Base-by-base conservation (phyloP, 805 yeast genomes). In the Ogataea glucozyma region DNA sequence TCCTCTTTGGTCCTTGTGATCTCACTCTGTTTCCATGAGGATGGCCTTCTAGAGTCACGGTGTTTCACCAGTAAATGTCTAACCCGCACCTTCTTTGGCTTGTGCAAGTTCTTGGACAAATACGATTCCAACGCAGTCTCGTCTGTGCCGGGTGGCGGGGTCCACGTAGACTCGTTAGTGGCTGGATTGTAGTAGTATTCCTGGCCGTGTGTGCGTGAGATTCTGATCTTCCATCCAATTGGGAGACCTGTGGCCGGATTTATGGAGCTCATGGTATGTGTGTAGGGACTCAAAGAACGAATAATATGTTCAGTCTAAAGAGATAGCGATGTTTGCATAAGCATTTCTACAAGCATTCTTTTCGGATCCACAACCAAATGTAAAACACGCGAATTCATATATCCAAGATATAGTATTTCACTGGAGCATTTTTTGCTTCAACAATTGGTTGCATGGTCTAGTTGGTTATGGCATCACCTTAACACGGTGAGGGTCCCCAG, bases 401-500 rank as follows among this genome's bases (percentile, higher is more conserved):
- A n/a, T n/a, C n/a, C n/a, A n/a, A n/a, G 13, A 12, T 12, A 7
- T 12, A 6, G 8, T 26, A 12, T 6, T 11, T 11, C 13, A 26
- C 13, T 26, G 6, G 9, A 7, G 19, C 26, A 30, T 6, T 9
- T 23, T 6, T 23, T n/a, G n/a, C n/a, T 29, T n/a, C 40, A 46
- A 32, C 45, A 59, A 57, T 43, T 67, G 93, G 93, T 82, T 83
- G 81, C 83, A 89, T 89, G 97, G 97, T 89, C 96, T 89, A 89
- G 97, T 89, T 72, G 97, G 97, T 89, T 81, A 90, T 90, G 97
- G 96, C 97, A 86, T 87, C 93, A 89, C 97, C 97, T 88, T 90
- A 88, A 90, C 97, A 90, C 97, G 97, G 96, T 88, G 93, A 87
- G 87, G 89, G 97, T 91, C 97, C 97, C 97, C 97, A 89, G 97